Evolutionary conservation across 2,329 filamentous ascomycete species (phyloP).

Genomic region (Coniochaeta hoffmannii): DNA sequence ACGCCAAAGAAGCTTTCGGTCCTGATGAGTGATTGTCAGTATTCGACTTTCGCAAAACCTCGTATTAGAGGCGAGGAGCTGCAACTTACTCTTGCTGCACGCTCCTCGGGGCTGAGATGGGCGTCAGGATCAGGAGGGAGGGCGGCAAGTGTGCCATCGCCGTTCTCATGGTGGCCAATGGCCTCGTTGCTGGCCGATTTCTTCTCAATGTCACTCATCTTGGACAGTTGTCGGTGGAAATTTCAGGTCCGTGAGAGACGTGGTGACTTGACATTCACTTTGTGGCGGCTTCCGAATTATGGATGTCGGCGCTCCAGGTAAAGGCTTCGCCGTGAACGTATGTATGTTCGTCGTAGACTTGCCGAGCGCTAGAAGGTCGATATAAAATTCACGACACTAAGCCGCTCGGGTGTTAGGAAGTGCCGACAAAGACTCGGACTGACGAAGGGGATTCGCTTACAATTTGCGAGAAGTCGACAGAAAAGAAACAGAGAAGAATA

Average conservation of each 20-base stretch:
- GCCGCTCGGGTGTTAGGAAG: no score
- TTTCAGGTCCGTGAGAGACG: neutral
- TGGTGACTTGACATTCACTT: neutral
- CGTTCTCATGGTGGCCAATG: neutral
- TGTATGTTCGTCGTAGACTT: no score
- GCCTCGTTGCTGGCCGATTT: neutral
- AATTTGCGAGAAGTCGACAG: neutral
- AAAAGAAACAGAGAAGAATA: neutral
- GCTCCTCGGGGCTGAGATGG: conserved; percentile 13
- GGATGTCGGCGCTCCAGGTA: no score
- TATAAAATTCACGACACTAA: no score
- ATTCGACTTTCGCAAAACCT: neutral
- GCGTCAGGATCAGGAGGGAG: conserved; percentile 19
- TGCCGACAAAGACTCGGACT: no score
- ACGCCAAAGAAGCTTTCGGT: conserved; percentile 22
- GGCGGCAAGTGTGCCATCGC: conserved; percentile 3
- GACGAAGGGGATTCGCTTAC: neutral
- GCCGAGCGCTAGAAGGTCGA: no score
- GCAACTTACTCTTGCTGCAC: conserved; percentile 11
- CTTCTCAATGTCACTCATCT: conserved; percentile 5
- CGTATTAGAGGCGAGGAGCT: neutral
- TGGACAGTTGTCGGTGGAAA: neutral
- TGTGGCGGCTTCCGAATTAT: no score
- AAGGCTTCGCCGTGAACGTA: no score
- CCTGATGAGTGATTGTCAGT: conserved; percentile 12